A percentile compares a stretch with the other conserved stretches of the same genome.
Evolutionary conservation across 2,329 filamentous ascomycete genomes (phyloP).

Genomic region (Colletotrichum lentis): DNA sequence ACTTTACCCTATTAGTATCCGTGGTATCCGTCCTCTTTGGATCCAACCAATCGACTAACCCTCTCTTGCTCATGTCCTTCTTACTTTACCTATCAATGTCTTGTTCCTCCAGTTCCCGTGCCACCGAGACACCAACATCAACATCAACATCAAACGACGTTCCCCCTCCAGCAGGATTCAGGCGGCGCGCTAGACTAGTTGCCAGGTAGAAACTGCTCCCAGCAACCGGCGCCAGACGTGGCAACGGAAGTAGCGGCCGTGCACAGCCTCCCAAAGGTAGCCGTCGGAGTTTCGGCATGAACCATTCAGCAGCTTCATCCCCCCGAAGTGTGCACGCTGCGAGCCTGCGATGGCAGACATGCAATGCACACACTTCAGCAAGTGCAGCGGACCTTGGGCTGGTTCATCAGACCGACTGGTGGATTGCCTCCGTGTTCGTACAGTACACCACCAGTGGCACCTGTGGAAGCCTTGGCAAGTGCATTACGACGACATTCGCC

Average conservation of each 20-base stretch:
- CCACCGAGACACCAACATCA: neutral
- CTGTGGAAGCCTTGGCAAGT: neutral
- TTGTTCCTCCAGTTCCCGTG: neutral
- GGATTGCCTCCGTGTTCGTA: neutral
- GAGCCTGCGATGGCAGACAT: neutral
- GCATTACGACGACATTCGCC: constrained; percentile 33
- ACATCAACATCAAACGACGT: too few species aligned
- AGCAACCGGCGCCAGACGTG: constrained; percentile 18
- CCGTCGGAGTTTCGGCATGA: constrained; percentile 21
- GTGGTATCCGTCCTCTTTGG: too few species aligned
- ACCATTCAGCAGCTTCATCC: neutral
- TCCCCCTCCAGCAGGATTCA: neutral
- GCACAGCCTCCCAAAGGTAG: constrained; percentile 24
- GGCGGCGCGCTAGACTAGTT: neutral
- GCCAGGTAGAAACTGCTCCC: constrained; percentile 6
- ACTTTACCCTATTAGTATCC: too few species aligned
- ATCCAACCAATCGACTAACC: neutral
- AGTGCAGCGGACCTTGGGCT: too few species aligned
- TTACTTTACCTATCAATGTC: neutral
- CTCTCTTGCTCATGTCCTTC: neutral
- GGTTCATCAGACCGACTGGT: constrained; percentile 16
- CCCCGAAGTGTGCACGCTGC: neutral
- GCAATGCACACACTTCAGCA: neutral
- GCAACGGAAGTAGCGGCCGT: constrained; percentile 27
- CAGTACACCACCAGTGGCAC: too few species aligned